Conservation (phyloP, 192 early-diverging fungal species). For the Entomortierella beljakovae region DNA sequence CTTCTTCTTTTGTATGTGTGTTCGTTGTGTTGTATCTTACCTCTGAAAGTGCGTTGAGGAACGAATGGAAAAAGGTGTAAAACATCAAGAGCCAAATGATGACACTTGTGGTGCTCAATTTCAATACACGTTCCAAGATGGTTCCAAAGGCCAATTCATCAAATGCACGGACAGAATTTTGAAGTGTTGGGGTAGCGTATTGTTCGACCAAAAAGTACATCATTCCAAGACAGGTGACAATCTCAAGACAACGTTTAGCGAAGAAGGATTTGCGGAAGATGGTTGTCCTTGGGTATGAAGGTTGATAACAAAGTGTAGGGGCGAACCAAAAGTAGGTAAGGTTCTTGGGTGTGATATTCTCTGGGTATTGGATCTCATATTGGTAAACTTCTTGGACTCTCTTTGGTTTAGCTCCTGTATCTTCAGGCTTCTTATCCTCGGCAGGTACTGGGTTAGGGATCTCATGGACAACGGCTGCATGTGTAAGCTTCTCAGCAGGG, state of each 20-base stretch:
- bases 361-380: constrained; percentile 76
- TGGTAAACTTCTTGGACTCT: constrained; percentile 34
- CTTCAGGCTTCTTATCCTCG: constrained; percentile 4
- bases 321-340: constrained; percentile 81
- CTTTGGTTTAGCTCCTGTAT: neutral
- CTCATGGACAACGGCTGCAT: constrained; percentile 37
- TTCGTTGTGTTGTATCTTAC: constrained; percentile 18
- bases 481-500: constrained; percentile 24
- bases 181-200: constrained; percentile 83
- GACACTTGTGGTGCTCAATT: constrained; percentile 80
- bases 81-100: constrained; percentile 93
- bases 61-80: constrained; percentile 86
- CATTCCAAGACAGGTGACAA: constrained; percentile 69
- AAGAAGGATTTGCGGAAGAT: constrained; percentile 78
- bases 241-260: constrained; percentile 82
- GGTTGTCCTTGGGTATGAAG: constrained; percentile 78
- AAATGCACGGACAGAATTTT: constrained; percentile 79
- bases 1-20: no score
- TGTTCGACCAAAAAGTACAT: constrained; percentile 87
- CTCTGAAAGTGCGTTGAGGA: constrained; percentile 84
- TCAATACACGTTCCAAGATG: constrained; percentile 88
- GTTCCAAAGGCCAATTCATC: constrained; percentile 73
- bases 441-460: constrained; percentile 40
- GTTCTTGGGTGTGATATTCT: constrained; percentile 75
- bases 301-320: constrained; percentile 91